A percentile compares a stretch with the other conserved stretches of the same genome.
Conservation (phyloP, 305 asterid species). For the Caryopteris hybrid region DNA sequence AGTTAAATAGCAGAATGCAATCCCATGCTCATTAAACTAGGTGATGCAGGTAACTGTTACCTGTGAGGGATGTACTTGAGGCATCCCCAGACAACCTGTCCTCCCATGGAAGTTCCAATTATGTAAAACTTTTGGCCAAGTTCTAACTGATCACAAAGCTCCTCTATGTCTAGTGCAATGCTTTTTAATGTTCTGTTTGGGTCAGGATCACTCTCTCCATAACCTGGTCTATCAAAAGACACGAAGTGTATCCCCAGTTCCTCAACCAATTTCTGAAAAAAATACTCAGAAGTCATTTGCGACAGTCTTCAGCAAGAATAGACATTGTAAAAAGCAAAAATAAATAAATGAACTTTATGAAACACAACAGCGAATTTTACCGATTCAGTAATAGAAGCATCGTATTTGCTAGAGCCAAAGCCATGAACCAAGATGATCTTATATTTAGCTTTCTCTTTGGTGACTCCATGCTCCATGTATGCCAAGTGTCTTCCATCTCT, state of each 20-base stretch:
- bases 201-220: slow-evolving; percentile 85
- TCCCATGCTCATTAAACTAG: background rate
- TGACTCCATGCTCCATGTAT: slow-evolving; percentile 73
- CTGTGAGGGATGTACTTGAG: slow-evolving; percentile 74
- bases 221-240: slow-evolving; percentile 83
- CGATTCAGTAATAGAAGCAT: slow-evolving; percentile 44
- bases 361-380: too few relatives aligned
- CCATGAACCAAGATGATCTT: slow-evolving; percentile 67
- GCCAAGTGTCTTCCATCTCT: slow-evolving; percentile 78
- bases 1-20: background rate
- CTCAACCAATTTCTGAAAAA: slow-evolving; percentile 50
- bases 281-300: background rate
- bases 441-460: slow-evolving; percentile 55
- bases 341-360: too few relatives aligned
- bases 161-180: slow-evolving; percentile 64
- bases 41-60: slow-evolving; percentile 23
- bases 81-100: slow-evolving; percentile 80
- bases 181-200: slow-evolving; percentile 53
- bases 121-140: slow-evolving; percentile 67
- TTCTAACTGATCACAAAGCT: slow-evolving; percentile 61
- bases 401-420: slow-evolving; percentile 51
- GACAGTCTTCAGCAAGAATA: background rate
- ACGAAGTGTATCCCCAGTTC: slow-evolving; percentile 56
- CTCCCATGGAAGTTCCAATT: slow-evolving; percentile 78
- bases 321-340: background rate